Evolutionary conservation across 2,329 filamentous ascomycete genomes (phyloP).

Genomic region (Penicillium polonicum): DNA sequence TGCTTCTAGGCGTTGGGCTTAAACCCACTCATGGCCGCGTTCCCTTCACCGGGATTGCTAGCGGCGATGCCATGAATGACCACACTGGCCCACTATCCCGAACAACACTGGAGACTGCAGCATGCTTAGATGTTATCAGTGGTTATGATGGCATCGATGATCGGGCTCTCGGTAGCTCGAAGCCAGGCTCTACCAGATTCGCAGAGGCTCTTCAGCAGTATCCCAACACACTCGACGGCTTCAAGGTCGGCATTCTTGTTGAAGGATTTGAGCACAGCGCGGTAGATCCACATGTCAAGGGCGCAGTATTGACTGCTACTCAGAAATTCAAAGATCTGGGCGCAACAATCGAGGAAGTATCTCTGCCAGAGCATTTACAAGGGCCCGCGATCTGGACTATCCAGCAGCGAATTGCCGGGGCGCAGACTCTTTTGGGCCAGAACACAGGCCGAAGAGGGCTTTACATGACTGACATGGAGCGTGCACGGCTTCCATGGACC

Average conservation of each 20-base stretch:
- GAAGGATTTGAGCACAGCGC: slow-evolving; percentile 47
- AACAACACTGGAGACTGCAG: slow-evolving; percentile 44
- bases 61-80: slow-evolving; percentile 53
- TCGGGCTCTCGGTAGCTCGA: slow-evolving; percentile 36
- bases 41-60: slow-evolving; percentile 52
- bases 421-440: slow-evolving; percentile 45
- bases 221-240: slow-evolving; percentile 16
- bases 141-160: slow-evolving; percentile 54
- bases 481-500: slow-evolving; percentile 48
- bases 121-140: slow-evolving; percentile 47
- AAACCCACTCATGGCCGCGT: slow-evolving; percentile 55
- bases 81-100: slow-evolving; percentile 49
- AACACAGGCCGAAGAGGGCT: slow-evolving; percentile 51
- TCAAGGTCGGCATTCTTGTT: slow-evolving; percentile 44
- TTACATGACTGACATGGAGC: slow-evolving; percentile 52
- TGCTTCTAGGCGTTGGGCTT: slow-evolving; percentile 40
- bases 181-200: slow-evolving; percentile 26
- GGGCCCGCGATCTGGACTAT: slow-evolving; percentile 52
- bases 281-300: slow-evolving; percentile 43
- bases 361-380: slow-evolving; percentile 49
- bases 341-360: slow-evolving; percentile 52
- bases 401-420: slow-evolving; percentile 41
- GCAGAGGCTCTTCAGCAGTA: slow-evolving; percentile 9
- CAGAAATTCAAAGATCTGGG: slow-evolving; percentile 47
- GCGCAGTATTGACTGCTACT: slow-evolving; percentile 45